Conservation (phyloP, 768 basidiomycete genomes). For the Pulveroboletus sp. region DNA sequence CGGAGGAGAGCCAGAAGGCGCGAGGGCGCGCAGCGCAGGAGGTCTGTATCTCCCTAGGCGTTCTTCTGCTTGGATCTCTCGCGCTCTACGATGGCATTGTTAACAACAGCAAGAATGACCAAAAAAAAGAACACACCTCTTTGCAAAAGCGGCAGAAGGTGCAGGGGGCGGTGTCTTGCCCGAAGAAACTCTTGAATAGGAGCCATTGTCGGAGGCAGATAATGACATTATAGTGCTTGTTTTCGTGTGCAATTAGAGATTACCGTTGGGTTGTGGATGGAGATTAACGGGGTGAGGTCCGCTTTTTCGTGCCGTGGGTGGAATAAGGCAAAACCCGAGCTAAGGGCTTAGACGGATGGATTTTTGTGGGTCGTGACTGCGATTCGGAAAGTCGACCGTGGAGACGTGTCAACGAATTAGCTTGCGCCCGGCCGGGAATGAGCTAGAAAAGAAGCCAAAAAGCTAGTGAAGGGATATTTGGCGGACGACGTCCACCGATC, state of each 20-base stretch:
- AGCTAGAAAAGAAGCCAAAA: conserved; percentile 17
- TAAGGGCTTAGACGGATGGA: conserved; percentile 15
- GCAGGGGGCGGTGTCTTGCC: conserved; percentile 90
- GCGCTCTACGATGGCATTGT: conserved; percentile 49
- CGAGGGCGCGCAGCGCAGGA: conserved; percentile 68
- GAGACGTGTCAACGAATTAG: conserved; percentile 30
- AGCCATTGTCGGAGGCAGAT: conserved; percentile 76
- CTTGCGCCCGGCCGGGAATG: conserved; percentile 28
- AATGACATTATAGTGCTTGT: conserved; percentile 81
- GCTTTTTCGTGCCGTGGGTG: conserved; percentile 31
- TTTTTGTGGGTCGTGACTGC: conserved; percentile 27
- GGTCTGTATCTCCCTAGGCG: conserved; percentile 70
- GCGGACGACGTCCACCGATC: conserved; percentile 29
- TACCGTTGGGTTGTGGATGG: conserved; percentile 43
- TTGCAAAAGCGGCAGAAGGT: conserved; percentile 84
- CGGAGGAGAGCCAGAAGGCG: conserved; percentile 68
- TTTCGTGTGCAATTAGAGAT: conserved; percentile 73
- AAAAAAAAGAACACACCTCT: conserved; percentile 52
- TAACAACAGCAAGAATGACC: conserved; percentile 16
- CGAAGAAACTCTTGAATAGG: conserved; percentile 78
- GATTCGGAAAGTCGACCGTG: conserved; percentile 21
- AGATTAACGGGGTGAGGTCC: conserved; percentile 33
- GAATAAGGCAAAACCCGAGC: conserved; percentile 22
- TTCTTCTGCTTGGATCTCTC: conserved; percentile 82
- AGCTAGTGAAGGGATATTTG: conserved; percentile 27